Percentiles rank a stretch among this genome's conserved stretches.
These are phyloP conservation scores for Paracamarosporium sp. DNA, from an alignment of 2,329 filamentous ascomycete genomes.

Conservation along the genomic window DNA sequence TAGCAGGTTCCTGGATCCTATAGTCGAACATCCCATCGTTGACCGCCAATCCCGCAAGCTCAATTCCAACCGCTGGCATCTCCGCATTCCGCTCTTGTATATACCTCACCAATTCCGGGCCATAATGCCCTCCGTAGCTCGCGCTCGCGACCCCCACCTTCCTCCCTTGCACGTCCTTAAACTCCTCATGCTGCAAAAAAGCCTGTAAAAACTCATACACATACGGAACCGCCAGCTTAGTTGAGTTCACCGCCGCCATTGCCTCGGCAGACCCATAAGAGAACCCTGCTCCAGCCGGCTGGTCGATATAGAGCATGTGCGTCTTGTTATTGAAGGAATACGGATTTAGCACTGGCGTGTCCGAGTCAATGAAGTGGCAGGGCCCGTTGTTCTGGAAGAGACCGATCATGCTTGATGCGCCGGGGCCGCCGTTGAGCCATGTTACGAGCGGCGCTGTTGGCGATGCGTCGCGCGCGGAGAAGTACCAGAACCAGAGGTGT, in stretches of 20 bases:
- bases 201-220: constrained; percentile 66
- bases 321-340: constrained; percentile 40
- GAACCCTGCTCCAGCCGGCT: constrained; percentile 67
- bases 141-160: too few relatives aligned
- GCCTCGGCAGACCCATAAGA: constrained; percentile 66
- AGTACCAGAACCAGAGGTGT: constrained; percentile 46
- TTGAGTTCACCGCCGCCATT: constrained; percentile 61
- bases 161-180: too few relatives aligned
- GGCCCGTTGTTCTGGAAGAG: constrained; percentile 59
- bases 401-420: constrained; percentile 55
- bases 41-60: background rate
- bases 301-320: constrained; percentile 69
- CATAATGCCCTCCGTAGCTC: constrained; percentile 8
- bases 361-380: constrained; percentile 51
- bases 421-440: constrained; percentile 55
- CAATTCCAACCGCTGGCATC: background rate
- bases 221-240: constrained; percentile 59
- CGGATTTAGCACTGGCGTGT: constrained; percentile 28
- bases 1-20: constrained; percentile 14
- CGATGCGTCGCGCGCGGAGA: constrained; percentile 60
- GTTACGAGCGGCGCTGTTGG: constrained; percentile 62
- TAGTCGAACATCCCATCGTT: constrained; percentile 1
- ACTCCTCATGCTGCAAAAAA: too few relatives aligned
- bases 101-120: constrained; percentile 11
- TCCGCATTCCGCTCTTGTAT: constrained; percentile 13